These are phyloP conservation scores for Jasminum sambac DNA, from an alignment of 257 asterid species.

Conservation along the genomic window DNA sequence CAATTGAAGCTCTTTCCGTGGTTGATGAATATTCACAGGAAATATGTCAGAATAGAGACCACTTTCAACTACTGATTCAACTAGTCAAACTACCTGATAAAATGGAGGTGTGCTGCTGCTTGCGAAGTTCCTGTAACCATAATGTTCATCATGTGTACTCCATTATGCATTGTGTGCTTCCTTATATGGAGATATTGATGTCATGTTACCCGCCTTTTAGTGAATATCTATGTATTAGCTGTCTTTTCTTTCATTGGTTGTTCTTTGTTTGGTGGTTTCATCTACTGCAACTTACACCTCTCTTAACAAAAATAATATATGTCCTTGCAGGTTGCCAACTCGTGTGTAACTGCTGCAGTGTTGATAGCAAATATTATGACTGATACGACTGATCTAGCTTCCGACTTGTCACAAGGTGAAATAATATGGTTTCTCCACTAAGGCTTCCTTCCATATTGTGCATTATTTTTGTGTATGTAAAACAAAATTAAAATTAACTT, in stretches of 20 bases:
- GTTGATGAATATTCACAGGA: conserved; percentile 60
- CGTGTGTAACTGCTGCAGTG: conserved; percentile 79
- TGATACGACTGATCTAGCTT: conserved; percentile 51
- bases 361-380: conserved; percentile 74
- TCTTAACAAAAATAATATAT: conserved; percentile 8
- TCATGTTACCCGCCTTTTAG: too few species aligned
- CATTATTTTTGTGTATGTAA: conserved; percentile 1
- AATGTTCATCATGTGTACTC: neutral
- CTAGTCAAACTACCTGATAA: conserved; percentile 77
- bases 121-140: conserved; percentile 25
- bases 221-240: too few species aligned
- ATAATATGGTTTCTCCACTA: neutral
- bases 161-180: conserved; percentile 10
- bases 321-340: conserved; percentile 63
- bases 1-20: conserved; percentile 78
- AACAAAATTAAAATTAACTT: neutral
- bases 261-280: neutral
- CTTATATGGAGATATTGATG: too few species aligned
- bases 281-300: neutral
- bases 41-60: conserved; percentile 53
- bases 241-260: conserved; percentile 2
- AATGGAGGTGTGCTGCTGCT: conserved; percentile 54
- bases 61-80: conserved; percentile 53
- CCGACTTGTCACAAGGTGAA: conserved; percentile 64
- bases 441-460: conserved; percentile 13